Conservation (phyloP, 2,329 filamentous ascomycete species). For the Scytalidium lignicola region DNA sequence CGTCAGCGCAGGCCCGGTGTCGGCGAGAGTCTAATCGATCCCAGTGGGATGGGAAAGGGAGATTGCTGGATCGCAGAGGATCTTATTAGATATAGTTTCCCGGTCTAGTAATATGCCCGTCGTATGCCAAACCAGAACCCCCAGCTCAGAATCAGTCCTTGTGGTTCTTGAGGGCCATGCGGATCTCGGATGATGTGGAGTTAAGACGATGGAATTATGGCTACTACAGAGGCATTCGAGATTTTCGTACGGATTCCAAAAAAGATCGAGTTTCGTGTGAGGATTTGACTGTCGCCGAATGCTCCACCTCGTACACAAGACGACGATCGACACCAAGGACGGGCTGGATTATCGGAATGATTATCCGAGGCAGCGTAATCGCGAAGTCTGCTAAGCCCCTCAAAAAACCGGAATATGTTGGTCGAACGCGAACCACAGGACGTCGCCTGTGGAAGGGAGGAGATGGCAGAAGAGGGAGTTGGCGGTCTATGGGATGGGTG, state of each 20-base stretch:
- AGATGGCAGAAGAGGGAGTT: background rate
- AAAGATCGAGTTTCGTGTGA: background rate
- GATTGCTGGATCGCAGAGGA: background rate
- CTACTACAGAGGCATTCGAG: background rate
- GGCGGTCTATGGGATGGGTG: background rate
- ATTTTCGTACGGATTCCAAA: background rate
- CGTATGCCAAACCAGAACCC: too few relatives aligned
- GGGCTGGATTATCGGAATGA: background rate
- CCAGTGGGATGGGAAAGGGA: background rate
- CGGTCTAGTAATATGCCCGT: too few relatives aligned
- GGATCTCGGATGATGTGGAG: background rate
- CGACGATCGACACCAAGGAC: background rate
- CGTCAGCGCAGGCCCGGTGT: slow-evolving; percentile 23
- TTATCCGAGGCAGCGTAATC: background rate
- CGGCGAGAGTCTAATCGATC: background rate
- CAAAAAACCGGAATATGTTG: background rate
- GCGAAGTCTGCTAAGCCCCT: background rate
- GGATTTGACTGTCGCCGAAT: too few relatives aligned
- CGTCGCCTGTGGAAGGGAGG: background rate
- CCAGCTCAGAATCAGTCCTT: too few relatives aligned
- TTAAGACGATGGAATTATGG: background rate
- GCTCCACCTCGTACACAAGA: background rate
- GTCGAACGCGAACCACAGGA: too few relatives aligned
- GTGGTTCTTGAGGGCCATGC: background rate
- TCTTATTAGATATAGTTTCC: background rate